Conservation (phyloP, 2,329 filamentous ascomycete species). For the Byssothecium circinans region DNA sequence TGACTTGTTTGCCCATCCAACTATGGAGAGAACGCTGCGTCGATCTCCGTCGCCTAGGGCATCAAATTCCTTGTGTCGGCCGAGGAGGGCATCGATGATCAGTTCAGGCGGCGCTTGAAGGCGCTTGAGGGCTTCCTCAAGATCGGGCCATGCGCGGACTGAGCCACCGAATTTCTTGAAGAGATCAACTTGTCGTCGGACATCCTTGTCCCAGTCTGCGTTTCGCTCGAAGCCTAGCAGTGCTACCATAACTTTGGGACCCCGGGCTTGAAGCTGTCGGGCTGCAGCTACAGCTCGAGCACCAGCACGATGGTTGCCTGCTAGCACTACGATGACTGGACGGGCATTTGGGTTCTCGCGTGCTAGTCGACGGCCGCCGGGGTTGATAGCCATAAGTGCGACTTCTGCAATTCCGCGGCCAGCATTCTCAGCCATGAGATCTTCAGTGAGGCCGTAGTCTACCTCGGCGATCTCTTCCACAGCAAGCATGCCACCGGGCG, state of each 20-base stretch:
- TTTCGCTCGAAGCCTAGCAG: constrained; percentile 84
- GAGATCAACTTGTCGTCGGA: constrained; percentile 79
- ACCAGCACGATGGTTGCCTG: constrained; percentile 91
- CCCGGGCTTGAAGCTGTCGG: constrained; percentile 82
- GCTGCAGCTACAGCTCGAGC: constrained; percentile 82
- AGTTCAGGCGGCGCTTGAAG: constrained; percentile 70
- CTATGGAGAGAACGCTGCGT: constrained; percentile 81
- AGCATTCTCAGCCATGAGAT: constrained; percentile 89
- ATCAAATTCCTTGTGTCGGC: constrained; percentile 84
- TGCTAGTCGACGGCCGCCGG: constrained; percentile 60
- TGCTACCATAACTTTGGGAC: constrained; percentile 77
- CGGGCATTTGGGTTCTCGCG: constrained; percentile 50
- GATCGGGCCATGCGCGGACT: constrained; percentile 64
- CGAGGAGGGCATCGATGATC: constrained; percentile 86
- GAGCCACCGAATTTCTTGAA: constrained; percentile 82
- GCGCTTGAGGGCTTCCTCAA: constrained; percentile 56
- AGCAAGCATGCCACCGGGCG: constrained; percentile 82
- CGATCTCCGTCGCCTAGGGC: constrained; percentile 82
- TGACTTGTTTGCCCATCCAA: constrained; percentile 90
- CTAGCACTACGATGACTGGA: constrained; percentile 73
- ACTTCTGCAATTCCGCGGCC: constrained; percentile 87
- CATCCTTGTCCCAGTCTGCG: constrained; percentile 75
- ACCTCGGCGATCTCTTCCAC: constrained; percentile 88
- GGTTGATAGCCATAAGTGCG: constrained; percentile 66
- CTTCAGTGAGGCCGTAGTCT: constrained; percentile 83